A percentile compares a stretch with the other conserved stretches of the same genome.
Conservation (phyloP, 2,329 filamentous ascomycete genomes). For the Aspergillus fructus region DNA sequence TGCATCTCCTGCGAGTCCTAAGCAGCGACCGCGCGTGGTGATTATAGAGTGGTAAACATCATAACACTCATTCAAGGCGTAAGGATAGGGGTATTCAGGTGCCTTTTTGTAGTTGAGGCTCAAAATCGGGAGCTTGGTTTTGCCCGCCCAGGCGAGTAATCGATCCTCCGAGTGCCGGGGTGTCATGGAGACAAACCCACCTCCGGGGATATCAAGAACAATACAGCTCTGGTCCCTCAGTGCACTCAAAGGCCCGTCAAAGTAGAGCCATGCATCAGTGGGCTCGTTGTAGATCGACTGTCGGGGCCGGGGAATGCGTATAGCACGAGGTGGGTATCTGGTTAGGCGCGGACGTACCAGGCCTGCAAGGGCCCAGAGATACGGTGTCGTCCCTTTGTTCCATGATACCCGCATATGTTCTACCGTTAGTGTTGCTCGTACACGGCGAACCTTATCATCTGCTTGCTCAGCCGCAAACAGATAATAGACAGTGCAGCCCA, state of each 20-base stretch:
- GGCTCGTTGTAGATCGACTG: slow-evolving; percentile 81
- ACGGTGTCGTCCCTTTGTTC: slow-evolving; percentile 92
- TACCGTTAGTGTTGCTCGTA: slow-evolving; percentile 80
- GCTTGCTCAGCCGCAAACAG: slow-evolving; percentile 89
- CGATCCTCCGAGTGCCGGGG: slow-evolving; percentile 95
- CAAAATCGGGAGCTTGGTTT: slow-evolving; percentile 81
- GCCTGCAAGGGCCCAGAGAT: slow-evolving; percentile 70
- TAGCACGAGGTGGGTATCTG: slow-evolving; percentile 74
- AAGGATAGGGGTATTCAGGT: slow-evolving; percentile 80
- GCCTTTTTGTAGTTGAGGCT: slow-evolving; percentile 90
- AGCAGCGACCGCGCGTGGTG: slow-evolving; percentile 68
- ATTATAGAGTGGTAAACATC: slow-evolving; percentile 78
- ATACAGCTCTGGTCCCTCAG: slow-evolving; percentile 74
- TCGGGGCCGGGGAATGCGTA: slow-evolving; percentile 78
- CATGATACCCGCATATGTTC: slow-evolving; percentile 90
- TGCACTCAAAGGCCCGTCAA: slow-evolving; percentile 79
- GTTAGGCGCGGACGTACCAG: slow-evolving; percentile 77
- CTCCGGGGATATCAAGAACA: slow-evolving; percentile 86
- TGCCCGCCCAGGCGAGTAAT: slow-evolving; percentile 86
- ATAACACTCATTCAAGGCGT: slow-evolving; percentile 83
- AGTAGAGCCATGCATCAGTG: slow-evolving; percentile 87
- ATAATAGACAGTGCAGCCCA: slow-evolving; percentile 87
- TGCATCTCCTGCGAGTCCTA: slow-evolving; percentile 68
- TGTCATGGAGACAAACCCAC: slow-evolving; percentile 95
- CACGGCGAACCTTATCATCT: slow-evolving; percentile 93